Conservation (phyloP, 805 yeast genomes). For the Ogataea henricii region DNA sequence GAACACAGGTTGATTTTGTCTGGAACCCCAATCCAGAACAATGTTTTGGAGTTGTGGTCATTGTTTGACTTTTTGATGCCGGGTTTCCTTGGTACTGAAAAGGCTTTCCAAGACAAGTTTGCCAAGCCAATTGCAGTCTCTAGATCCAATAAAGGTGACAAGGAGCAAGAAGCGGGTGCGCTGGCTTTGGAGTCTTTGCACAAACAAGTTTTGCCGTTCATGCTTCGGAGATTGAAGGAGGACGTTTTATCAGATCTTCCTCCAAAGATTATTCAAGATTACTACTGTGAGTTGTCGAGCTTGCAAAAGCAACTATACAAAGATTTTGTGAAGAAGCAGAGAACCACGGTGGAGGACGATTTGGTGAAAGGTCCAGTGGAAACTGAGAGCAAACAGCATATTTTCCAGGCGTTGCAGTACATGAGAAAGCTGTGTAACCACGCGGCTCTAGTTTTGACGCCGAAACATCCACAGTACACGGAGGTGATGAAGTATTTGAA, state of each 20-base stretch:
- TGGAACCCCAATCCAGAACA: constrained; percentile 98
- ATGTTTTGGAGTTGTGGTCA: constrained; percentile 96
- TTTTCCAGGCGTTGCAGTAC: constrained; percentile 95
- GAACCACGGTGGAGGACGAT: constrained; percentile 66
- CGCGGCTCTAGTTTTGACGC: constrained; percentile 84
- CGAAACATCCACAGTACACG: constrained; percentile 77
- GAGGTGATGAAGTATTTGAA: constrained; percentile 66
- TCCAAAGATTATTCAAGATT: constrained; percentile 97
- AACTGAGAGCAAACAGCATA: constrained; percentile 70
- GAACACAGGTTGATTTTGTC: constrained; percentile 89
- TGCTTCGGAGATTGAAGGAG: constrained; percentile 93
- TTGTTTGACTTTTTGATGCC: constrained; percentile 98
- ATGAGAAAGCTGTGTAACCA: constrained; percentile 97
- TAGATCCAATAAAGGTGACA: constrained; percentile 83
- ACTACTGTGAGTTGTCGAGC: constrained; percentile 93
- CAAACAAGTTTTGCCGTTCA: constrained; percentile 94
- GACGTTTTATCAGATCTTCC: constrained; percentile 95
- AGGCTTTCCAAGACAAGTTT: constrained; percentile 88
- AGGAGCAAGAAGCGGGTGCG: constrained; percentile 97
- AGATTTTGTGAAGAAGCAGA: constrained; percentile 87
- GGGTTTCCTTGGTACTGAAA: constrained; percentile 94
- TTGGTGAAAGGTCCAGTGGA: constrained; percentile 41
- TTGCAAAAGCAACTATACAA: constrained; percentile 84
- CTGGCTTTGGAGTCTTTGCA: constrained; percentile 93
- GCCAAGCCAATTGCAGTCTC: constrained; percentile 98